These are phyloP conservation scores for Cephalotrichum gorgonifer DNA, from an alignment of 2,329 filamentous ascomycete genomes.

Conservation along the genomic window DNA sequence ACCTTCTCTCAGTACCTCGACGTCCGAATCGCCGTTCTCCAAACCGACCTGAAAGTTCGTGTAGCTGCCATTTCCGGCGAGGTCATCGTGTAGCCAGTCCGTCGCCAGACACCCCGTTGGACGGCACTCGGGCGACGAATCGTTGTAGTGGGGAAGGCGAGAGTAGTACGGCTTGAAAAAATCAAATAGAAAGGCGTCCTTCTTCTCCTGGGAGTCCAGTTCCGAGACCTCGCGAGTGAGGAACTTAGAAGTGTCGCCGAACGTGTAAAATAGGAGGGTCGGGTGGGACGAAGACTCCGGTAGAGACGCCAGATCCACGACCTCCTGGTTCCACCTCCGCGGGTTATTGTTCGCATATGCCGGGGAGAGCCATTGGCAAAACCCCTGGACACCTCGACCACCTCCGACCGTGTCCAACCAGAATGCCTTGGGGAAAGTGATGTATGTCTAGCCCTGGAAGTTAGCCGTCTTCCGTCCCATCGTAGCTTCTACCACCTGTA, in stretches of 20 bases:
- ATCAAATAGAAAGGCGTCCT: slow-evolving; percentile 42
- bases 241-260: slow-evolving; percentile 49
- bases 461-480: neutral
- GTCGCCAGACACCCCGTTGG: slow-evolving; percentile 59
- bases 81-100: slow-evolving; percentile 66
- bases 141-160: slow-evolving; percentile 56
- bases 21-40: slow-evolving; percentile 58
- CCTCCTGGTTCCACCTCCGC: slow-evolving; percentile 62
- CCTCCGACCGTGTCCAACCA: slow-evolving; percentile 44
- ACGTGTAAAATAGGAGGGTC: slow-evolving; percentile 76
- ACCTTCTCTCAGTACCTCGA: slow-evolving; percentile 53
- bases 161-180: slow-evolving; percentile 76
- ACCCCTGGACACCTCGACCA: slow-evolving; percentile 44
- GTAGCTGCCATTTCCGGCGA: slow-evolving; percentile 76
- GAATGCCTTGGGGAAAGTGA: slow-evolving; percentile 66
- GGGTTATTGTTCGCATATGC: slow-evolving; percentile 54
- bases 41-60: slow-evolving; percentile 75
- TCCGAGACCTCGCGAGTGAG: slow-evolving; percentile 35
- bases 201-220: slow-evolving; percentile 31
- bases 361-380: slow-evolving; percentile 68
- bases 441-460: slow-evolving; percentile 31
- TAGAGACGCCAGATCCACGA: slow-evolving; percentile 65
- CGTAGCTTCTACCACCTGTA: neutral
- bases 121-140: slow-evolving; percentile 41
- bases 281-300: slow-evolving; percentile 52